Base-by-base conservation (phyloP, 2,329 filamentous ascomycete species). In the Fonsecaea erecta region DNA sequence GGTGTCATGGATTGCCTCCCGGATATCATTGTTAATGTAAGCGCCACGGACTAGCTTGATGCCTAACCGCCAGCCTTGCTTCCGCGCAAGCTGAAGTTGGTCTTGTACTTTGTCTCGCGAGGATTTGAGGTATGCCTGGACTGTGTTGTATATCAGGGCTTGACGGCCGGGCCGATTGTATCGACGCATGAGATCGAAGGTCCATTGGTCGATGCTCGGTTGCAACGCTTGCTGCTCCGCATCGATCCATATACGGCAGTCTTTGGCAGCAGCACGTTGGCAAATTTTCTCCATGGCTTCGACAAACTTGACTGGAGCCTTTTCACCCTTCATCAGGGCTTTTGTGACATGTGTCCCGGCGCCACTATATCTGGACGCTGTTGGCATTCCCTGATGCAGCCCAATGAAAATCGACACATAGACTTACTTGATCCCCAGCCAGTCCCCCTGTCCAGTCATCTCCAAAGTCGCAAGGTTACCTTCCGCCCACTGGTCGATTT, bases 141-240 rank as follows among this genome's bases (percentile, higher is more conserved):
- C 79, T 6, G 83, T 85, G 66, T 80, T 81, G 70, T 82, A 84
- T 55, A 85, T 76, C 18, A 80, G 46, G 14, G 79, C 76, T 21
- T 76, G 74, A 1, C 37, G 52, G 28, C 76, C 77, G 32, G 77
- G 74, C 0, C 71, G 73, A 73, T 85, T 86, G 74, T 80, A 83
- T 67, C 78, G 80, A 34, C 83, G 79, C 80, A 85, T 84, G 59
- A 85, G 77, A 59, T 80, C 79, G 69, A 84, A 79, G 7, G 82
- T 81, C 83, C 83, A 85, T 18, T 74, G 68, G 69, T 85, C 83
- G 66, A 85, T 85, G 2, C 79, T 77, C 1, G 74, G 74, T 72
- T 86, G 83, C 26, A 85, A 77, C 5, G 77, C 77, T 70, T 84
- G 80, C 69, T 85, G 82, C 71, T 86, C 84, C 3, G 84, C 82